Evolutionary conservation across 2,329 filamentous ascomycete species (phyloP).

Genomic region (Cladophialophora psammophila): DNA sequence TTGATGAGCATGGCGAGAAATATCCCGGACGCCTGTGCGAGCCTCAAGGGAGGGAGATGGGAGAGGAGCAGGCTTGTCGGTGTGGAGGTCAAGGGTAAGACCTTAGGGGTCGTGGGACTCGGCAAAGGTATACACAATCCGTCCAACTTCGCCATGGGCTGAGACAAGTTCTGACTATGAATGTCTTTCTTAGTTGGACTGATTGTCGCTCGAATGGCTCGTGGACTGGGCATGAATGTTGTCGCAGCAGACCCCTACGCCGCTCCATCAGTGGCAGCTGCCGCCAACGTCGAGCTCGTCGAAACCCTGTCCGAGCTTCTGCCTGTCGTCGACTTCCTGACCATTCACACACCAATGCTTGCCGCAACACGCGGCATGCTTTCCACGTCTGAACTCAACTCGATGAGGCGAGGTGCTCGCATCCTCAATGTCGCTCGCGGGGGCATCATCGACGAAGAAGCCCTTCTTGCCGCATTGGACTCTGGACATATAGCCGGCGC

Average conservation of each 20-base stretch:
- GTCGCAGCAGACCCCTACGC: constrained; percentile 80
- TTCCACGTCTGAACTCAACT: constrained; percentile 68
- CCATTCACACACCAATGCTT: constrained; percentile 80
- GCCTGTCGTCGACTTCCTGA: constrained; percentile 75
- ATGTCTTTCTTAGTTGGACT: constrained; percentile 63
- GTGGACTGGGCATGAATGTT: constrained; percentile 78
- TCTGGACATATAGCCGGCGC: constrained; percentile 76
- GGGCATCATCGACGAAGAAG: constrained; percentile 79
- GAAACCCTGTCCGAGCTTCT: constrained; percentile 67
- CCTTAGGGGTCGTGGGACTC: constrained; percentile 76
- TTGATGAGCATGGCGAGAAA: constrained; percentile 78
- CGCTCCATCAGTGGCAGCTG: constrained; percentile 72
- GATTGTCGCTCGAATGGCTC: constrained; percentile 79
- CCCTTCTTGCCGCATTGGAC: constrained; percentile 73
- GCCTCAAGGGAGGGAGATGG: constrained; percentile 75
- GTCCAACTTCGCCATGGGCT: neutral
- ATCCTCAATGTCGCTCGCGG: constrained; percentile 82
- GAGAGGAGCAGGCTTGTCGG: constrained; percentile 77
- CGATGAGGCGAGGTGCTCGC: constrained; percentile 76
- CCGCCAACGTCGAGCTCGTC: constrained; percentile 71
- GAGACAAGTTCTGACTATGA: constrained; percentile 11
- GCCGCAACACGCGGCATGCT: constrained; percentile 79
- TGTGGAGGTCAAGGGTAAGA: constrained; percentile 79
- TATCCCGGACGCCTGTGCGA: constrained; percentile 72
- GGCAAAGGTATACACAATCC: constrained; percentile 67